Evolutionary conservation across 2,329 filamentous ascomycete genomes (phyloP), one percentile per base, ranked within the genome.

Genomic region (Colletotrichum sp.): DNA sequence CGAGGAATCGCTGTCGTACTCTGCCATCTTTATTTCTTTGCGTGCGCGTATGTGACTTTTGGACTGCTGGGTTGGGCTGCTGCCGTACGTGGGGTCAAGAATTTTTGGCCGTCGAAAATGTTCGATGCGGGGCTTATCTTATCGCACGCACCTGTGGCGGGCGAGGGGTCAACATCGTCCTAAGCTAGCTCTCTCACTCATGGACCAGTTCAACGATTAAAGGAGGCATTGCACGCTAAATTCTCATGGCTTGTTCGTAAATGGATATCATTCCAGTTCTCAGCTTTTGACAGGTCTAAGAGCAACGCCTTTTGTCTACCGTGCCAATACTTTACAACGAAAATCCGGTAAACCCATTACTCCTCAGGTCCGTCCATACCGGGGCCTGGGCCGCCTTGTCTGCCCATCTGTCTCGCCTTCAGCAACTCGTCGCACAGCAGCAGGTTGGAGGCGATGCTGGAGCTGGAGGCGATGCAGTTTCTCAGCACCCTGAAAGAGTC

Each of bases 341-440:
- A 52, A 80, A 79, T 75, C 65, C 44, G 63, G 62, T 76, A 63
- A 71, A 65, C 34, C 73, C 63, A 65, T 83, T 87, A 87, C 83
- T 90, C 86, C 81, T 90, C 88, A 57, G 89, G 89, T 18, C 90
- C 91, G 79, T 93, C 92, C 90, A 92, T 93, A 76, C 91, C 92
- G 6, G 91, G 91, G 8, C 92, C 92, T 4, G 92, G 92, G 26
- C 91, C 91, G 52, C 87, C 89, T 85, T 89, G 86, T 82, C 92
- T 88, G 65, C 91, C 94, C 97, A 99, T 99, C 89, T 99, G 96
- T 84, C 97, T 92, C 77, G 97, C 97, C 90, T 99, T 99, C 81
- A 99, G 89, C 89, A 99, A 91, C 90, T 99, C 97, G 82, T 99
- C 97, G 82, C 97, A 99, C 66, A 99, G 91, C 79, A 99, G 89